Base-by-base conservation (phyloP, 73 alveolate genomes). In the Tetrahymena thermophila region DNA sequence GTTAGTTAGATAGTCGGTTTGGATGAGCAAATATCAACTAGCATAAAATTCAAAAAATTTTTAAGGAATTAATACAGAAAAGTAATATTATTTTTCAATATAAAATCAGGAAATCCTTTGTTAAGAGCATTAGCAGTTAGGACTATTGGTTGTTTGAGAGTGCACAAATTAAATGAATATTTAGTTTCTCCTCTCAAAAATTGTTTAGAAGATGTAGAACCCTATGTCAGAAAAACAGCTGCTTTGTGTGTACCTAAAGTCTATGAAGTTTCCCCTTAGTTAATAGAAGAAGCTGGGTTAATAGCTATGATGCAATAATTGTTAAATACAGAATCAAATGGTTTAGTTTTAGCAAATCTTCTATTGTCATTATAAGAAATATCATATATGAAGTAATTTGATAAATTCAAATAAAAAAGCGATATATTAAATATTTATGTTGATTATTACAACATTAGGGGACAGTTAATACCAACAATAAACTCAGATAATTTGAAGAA, bases 251-350 rank as follows among this genome's bases (percentile, higher is more conserved):
- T 97, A 5, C 98, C 98, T 13, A 97, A 97, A 94, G 97, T 97
- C 95, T 95, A 94, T 94, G 96, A 94, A 84, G 96, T 94, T 15
- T 94, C 96, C 0, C 96, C 96, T 34, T 94, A 94, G 94, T 97
- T 99, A 84, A 99, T 99, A 35, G 99, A 98, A 83, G 99, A 99
- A 95, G 99, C 99, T 85, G 99, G 99, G 43, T 96, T 99, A 96
- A 97, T 99, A 15, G 99, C 99, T 55, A 97, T 98, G 95, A 98
- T 99, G 84, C 98, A 99, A 96, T 97, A 94, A 83, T 94, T 97
- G 98, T 96, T 98, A 19, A 98, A 95, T 83, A 71, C 89, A 28
- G 89, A 71, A 71, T 71, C 89, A 71, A 71, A 71, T 71, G 89
- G 89, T 19, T 71, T 71, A 71, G 89, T 71, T 71, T 31, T 71